phyloP scores from a whole-genome alignment of 352 stramenopile species.

The Pilasporangium apinafurcum region DNA sequence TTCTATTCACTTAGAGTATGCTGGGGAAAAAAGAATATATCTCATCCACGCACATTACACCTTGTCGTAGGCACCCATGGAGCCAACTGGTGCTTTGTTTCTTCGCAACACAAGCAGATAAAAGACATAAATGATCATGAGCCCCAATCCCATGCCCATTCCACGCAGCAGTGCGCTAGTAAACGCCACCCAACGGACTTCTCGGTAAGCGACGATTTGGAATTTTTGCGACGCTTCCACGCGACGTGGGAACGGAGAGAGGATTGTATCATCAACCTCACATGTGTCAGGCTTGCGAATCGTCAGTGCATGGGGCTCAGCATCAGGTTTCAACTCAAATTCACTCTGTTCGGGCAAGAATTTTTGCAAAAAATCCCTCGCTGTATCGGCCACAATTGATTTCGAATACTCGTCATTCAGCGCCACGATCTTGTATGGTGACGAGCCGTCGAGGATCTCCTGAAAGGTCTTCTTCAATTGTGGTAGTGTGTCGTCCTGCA shows the following conservation, averaged over 20 bases:
- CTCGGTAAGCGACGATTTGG: conserved; percentile 74
- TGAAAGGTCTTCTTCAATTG: conserved; percentile 65
- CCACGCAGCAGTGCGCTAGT: conserved; percentile 72
- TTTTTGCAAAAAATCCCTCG: conserved; percentile 58
- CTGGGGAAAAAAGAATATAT: too few species aligned
- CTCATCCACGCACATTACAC: too few species aligned
- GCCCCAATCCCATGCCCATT: conserved; percentile 63
- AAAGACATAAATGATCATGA: conserved; percentile 78
- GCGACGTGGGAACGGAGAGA: conserved; percentile 54
- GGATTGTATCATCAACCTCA: conserved; percentile 63
- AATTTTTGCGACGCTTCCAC: conserved; percentile 67
- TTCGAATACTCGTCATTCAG: conserved; percentile 87
- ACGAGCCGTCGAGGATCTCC: conserved; percentile 53
- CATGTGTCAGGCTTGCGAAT: conserved; percentile 60
- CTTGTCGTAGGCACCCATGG: conserved; percentile 61
- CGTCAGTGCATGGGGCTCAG: conserved; percentile 34
- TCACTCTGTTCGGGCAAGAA: conserved; percentile 65
- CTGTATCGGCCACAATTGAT: conserved; percentile 66
- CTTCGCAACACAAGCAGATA: conserved; percentile 66
- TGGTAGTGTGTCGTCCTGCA: conserved; percentile 77
- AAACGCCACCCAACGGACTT: conserved; percentile 78
- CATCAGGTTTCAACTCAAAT: conserved; percentile 54
- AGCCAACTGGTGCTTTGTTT: conserved; percentile 25
- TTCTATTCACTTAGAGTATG: too few species aligned
- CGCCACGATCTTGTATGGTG: conserved; percentile 72